phyloP scores from a whole-genome alignment of 306 rosid genomes.

The Vigna hirtella region DNA sequence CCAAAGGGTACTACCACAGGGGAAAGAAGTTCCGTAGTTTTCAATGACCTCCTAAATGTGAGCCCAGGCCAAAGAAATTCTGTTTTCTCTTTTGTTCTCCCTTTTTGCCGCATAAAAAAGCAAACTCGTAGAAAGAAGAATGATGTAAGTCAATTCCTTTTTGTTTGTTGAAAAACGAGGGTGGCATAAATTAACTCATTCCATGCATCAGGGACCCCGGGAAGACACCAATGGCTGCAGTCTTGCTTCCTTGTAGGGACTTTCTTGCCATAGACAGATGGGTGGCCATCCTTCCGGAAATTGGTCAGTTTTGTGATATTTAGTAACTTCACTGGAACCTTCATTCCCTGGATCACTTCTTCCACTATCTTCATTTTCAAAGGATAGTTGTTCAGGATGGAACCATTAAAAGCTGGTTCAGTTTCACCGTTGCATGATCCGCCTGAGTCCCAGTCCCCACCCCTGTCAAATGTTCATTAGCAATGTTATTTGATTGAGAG shows the following conservation, averaged over 20 bases:
- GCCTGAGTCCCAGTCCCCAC: slow-evolving; percentile 99
- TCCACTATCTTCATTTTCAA: slow-evolving; percentile 91
- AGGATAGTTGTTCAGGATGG: slow-evolving; percentile 81
- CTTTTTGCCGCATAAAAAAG: slow-evolving; percentile 22
- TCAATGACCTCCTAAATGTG: neutral
- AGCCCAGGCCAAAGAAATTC: neutral
- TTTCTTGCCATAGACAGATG: slow-evolving; percentile 73
- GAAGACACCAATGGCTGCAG: slow-evolving; percentile 98
- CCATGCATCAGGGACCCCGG: slow-evolving; percentile 97
- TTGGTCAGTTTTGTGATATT: slow-evolving; percentile 92
- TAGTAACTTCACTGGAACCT: slow-evolving; percentile 72
- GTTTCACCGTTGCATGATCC: slow-evolving; percentile 96
- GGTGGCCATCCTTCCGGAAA: slow-evolving; percentile 95
- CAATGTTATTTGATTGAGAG: slow-evolving; percentile 20
- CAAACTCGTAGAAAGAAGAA: slow-evolving; percentile 11
- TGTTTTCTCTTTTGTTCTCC: neutral
- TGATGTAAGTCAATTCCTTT: slow-evolving; percentile 33
- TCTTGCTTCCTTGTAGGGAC: slow-evolving; percentile 73
- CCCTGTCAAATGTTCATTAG: slow-evolving; percentile 60
- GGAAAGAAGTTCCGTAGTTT: neutral
- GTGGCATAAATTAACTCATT: slow-evolving; percentile 87
- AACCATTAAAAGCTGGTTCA: slow-evolving; percentile 68
- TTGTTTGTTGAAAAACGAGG: slow-evolving; percentile 57
- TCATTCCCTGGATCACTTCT: slow-evolving; percentile 75
- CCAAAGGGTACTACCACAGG: neutral